These are phyloP conservation scores for Trypanosoma cruzi DNA, from an alignment of 208 protist species.

Conservation along the genomic window DNA sequence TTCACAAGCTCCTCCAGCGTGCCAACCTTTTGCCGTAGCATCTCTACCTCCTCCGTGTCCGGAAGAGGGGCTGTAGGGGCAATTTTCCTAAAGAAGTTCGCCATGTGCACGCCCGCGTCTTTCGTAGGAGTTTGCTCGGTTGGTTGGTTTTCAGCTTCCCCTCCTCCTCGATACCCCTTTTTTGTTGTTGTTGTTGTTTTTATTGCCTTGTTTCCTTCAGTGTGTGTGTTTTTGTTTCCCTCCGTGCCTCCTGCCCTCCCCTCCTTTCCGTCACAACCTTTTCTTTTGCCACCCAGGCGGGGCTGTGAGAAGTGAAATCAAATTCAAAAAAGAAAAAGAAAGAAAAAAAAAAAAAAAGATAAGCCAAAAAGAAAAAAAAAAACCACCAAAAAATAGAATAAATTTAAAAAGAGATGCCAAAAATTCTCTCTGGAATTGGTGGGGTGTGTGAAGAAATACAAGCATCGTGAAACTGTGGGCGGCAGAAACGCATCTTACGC, in stretches of 20 bases:
- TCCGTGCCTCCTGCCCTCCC: not conserved
- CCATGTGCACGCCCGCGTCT: slow-evolving; percentile 27
- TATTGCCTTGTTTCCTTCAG: not conserved
- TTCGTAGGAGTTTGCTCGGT: too few relatives aligned
- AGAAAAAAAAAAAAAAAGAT: slow-evolving; percentile 12
- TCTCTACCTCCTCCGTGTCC: slow-evolving; percentile 52
- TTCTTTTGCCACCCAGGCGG: not conserved
- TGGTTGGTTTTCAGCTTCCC: too few relatives aligned
- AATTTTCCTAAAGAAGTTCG: slow-evolving; percentile 47
- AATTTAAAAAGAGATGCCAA: not conserved
- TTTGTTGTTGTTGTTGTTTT: not conserved
- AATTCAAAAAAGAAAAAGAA: slow-evolving; percentile 6
- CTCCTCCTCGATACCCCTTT: not conserved
- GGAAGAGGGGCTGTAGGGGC: slow-evolving; percentile 20
- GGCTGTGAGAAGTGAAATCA: not conserved
- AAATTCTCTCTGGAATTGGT: not conserved
- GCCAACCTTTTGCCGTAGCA: slow-evolving; percentile 58
- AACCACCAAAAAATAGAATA: not conserved
- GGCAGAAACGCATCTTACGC: too few relatives aligned
- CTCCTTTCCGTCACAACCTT: not conserved
- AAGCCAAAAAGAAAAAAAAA: slow-evolving; percentile 11
- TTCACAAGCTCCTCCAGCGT: slow-evolving; percentile 56
- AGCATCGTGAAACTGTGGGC: too few relatives aligned
- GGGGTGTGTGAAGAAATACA: too few relatives aligned
- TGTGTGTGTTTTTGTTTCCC: not conserved